phyloP scores from a whole-genome alignment of 1,139 yeast species.

The Pneumocystis murina region DNA sequence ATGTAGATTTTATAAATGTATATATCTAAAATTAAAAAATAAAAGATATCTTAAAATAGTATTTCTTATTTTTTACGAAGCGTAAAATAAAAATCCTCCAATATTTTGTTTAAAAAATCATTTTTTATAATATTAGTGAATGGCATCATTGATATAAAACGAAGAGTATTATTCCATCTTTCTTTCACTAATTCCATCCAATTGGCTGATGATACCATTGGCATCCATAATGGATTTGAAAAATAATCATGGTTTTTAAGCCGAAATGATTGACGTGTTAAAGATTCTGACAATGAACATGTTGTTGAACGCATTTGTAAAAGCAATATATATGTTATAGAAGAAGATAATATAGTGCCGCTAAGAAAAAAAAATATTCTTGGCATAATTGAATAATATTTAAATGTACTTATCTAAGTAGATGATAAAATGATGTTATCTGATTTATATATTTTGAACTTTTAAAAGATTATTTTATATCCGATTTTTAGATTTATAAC shows the following conservation, averaged over 20 bases:
- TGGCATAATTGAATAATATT: background rate
- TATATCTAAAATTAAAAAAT: background rate
- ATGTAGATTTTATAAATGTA: background rate
- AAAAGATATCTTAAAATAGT: background rate
- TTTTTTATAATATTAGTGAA: background rate
- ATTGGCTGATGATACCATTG: background rate
- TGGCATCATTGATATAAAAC: background rate
- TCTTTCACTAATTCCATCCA: background rate
- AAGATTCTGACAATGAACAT: background rate
- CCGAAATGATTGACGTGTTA: background rate
- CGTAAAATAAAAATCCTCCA: background rate
- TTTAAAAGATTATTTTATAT: too few species aligned
- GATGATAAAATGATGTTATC: too few species aligned
- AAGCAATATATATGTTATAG: background rate
- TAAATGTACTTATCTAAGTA: background rate
- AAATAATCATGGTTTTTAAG: background rate
- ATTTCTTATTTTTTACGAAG: background rate
- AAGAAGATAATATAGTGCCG: background rate
- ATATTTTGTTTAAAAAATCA: background rate
- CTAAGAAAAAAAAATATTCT: background rate
- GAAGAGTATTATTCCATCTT: background rate
- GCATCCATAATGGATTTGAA: background rate
- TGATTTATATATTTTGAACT: too few species aligned
- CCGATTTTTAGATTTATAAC: too few species aligned
- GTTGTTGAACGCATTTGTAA: background rate